Evolutionary conservation across 176 grass and related monocot genomes (phyloP), one percentile per base, ranked within the genome.

Genomic region (Tuctoria greenei): DNA sequence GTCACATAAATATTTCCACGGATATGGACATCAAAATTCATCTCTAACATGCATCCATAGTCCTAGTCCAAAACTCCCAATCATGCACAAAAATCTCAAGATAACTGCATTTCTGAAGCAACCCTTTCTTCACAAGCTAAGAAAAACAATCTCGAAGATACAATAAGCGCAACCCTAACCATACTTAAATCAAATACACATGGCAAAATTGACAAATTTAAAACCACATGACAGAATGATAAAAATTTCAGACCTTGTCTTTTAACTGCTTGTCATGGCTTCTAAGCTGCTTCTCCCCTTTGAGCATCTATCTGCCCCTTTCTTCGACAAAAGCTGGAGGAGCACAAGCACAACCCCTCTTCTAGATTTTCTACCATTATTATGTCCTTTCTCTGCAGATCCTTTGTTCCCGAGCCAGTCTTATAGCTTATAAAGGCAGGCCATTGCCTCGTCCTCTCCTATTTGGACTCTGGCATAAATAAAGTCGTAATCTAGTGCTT

Each of bases 401-500:
- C 41, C 67, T 79, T 69, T 86, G 59, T 72, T 49, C 82, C 50
- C 58, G 64, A 57, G 42, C 16, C 72, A 50, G 52, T 54, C 41
- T 40, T 84, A 68, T 36, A 6, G 58, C 37, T 81, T 84, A 88
- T 92, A 92, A 71, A 88, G 78, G 43, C 64, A 74, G 55, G 79
- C 65, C 44, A 79, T 64, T 76, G 73, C 50, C 65, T 76, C 17
- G 66, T 55, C 72, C 12, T 74, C n/a, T n/a, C 67, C 58, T 51
- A 20, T 65, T 88, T 90, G 47, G 84, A 95, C 89, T 83, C 81
- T 81, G 20, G 72, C 68, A 77, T 71, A 92, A 90, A 83, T 6
- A 72, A 86, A 80, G 71, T 43, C 71, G 49, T 90, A 77, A 78
- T 57, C 62, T 51, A 77, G 77, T 69, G 82, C 82, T 93, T 77